Conservation (phyloP, 768 basidiomycete species). For the Amanita pallidorosea region DNA sequence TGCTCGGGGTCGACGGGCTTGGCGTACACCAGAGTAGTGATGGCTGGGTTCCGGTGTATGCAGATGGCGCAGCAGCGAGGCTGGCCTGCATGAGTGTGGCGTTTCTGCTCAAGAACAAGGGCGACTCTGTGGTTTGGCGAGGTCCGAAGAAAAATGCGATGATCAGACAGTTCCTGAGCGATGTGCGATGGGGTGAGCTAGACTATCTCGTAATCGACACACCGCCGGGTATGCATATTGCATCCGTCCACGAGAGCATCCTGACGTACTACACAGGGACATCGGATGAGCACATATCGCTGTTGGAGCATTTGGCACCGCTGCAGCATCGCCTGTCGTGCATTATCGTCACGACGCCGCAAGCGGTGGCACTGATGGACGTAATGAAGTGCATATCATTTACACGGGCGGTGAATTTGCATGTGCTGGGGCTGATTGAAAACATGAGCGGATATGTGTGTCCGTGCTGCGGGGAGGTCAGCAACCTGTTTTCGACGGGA, state of each 20-base stretch:
- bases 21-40: constrained; percentile 88
- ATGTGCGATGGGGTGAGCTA: constrained; percentile 91
- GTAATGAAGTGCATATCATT: constrained; percentile 96
- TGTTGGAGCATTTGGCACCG: constrained; percentile 88
- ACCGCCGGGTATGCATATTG: constrained; percentile 68
- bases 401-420: constrained; percentile 77
- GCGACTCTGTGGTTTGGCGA: constrained; percentile 94
- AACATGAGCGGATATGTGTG: constrained; percentile 99
- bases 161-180: constrained; percentile 91
- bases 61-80: constrained; percentile 64
- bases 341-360: constrained; percentile 93
- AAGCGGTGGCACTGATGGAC: constrained; percentile 92
- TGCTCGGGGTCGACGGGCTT: constrained; percentile 84
- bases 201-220: constrained; percentile 94
- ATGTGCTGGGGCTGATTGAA: constrained; percentile 86
- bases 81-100: constrained; percentile 96
- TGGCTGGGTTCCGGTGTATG: constrained; percentile 98
- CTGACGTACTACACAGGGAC: constrained; percentile 51
- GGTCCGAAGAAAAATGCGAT: constrained; percentile 99
- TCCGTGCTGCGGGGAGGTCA: constrained; percentile 93
- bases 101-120: constrained; percentile 81
- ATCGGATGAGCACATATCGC: constrained; percentile 95
- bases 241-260: constrained; percentile 11
- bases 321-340: constrained; percentile 69
- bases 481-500: constrained; percentile 89